Evolutionary conservation across 148 eudicot genomes (phyloP).

Genomic region (Cornus kousa): DNA sequence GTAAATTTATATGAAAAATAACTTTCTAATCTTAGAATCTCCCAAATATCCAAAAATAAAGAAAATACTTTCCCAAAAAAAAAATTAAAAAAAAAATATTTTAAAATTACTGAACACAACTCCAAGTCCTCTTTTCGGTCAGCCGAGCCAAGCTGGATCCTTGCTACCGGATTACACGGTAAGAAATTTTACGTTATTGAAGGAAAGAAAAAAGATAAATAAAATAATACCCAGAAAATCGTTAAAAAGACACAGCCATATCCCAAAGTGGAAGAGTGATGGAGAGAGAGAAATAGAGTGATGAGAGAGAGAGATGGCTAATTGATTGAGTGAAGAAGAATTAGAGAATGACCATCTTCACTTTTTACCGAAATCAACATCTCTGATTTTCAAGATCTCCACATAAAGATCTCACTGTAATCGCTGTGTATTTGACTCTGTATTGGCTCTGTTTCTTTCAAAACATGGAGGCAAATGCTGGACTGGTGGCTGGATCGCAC

Average conservation of each 20-base stretch:
- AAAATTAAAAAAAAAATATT: too few relatives aligned
- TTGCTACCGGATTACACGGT: constrained; percentile 16
- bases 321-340: constrained; percentile 13
- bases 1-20: too few relatives aligned
- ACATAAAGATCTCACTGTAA: not conserved
- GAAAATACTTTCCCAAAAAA: too few relatives aligned
- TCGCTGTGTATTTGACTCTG: not conserved
- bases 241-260: constrained; percentile 18
- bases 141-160: not conserved
- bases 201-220: not conserved
- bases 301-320: constrained; percentile 15
- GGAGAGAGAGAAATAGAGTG: constrained; percentile 7
- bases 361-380: too few relatives aligned
- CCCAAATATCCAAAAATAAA: too few relatives aligned
- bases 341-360: not conserved
- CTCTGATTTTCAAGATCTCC: constrained; percentile 11
- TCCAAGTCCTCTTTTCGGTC: too few relatives aligned
- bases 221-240: constrained; percentile 10
- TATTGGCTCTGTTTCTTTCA: not conserved
- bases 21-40: too few relatives aligned
- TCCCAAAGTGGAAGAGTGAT: not conserved
- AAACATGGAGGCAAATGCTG: constrained; percentile 74
- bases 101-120: too few relatives aligned
- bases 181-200: not conserved
- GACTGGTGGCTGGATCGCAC: constrained; percentile 95